Base-by-base conservation (phyloP, 768 basidiomycete species). In the Multifurca ochricompacta region DNA sequence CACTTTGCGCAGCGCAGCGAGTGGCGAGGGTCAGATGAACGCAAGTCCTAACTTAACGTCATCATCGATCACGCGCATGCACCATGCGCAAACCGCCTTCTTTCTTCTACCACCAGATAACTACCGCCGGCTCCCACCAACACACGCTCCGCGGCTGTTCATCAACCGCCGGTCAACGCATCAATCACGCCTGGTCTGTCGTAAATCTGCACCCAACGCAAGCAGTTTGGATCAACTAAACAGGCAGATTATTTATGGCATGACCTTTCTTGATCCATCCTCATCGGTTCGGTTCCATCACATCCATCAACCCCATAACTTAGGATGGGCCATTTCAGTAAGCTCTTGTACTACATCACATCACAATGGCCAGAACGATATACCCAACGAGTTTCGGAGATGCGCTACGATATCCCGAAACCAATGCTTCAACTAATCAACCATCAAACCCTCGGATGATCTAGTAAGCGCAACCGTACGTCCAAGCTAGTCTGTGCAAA, bases 61-160 rank as follows among this genome's bases (percentile, higher is more conserved):
- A 30, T 11, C 16, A n/a, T 23, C 40, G 44, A 42, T 28, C 46
- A 48, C 11, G 39, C 46, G 13, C 47, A 30, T 25, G 42, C 19
- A 28, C 39, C 25, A 32, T 27, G 13, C 30, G 16, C n/a, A n/a
- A n/a, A n/a, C n/a, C n/a, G n/a, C n/a, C 46, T 32, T 32, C 35
- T 28, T 16, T 6, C n/a, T 23, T 16, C n/a, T 31, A n/a, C 36
- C 18, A 16, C 28, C 6, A 28, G 35, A 45, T 31, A 43, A 25
- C 43, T 51, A 45, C 55, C 55, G 55, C 50, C 55, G 50, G 50
- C 45, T 21, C 27, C 18, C 18, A 23, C n/a, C 37, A 47, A 34
- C 32, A 32, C 37, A 3, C 30, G 11, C 42, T 34, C 54, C 54
- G 55, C 55, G 55, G 55, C 44, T 47, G 2, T 4, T 32, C 31